Conservation (phyloP, 176 grass and related monocot species). For the Musa schizocarpa region DNA sequence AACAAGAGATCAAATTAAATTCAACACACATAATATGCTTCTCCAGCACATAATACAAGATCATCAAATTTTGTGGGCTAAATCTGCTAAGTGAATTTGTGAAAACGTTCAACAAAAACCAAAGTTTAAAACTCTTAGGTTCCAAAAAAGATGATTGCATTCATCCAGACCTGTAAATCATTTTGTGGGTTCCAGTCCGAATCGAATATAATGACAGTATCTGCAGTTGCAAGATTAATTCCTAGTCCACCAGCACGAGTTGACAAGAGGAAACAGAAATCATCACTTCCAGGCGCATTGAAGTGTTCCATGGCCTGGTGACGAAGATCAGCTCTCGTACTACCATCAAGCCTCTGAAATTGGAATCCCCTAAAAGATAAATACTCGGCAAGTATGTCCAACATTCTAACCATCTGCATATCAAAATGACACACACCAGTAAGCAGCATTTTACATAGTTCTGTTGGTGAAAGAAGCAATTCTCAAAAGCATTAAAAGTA, state of each 20-base stretch:
- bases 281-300: conserved; percentile 95
- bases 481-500: no score
- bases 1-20: background rate
- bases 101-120: background rate
- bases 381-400: conserved; percentile 98
- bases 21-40: background rate
- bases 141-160: background rate
- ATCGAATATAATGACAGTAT: conserved; percentile 98
- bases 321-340: conserved; percentile 91
- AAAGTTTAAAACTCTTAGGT: no score
- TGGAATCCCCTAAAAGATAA: conserved; percentile 87
- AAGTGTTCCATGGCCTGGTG: conserved; percentile 99
- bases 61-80: background rate
- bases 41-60: background rate
- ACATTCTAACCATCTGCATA: conserved; percentile 96
- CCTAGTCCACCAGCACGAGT: conserved; percentile 97
- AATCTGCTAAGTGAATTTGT: background rate
- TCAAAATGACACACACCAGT: background rate
- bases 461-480: no score
- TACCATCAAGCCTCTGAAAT: conserved; percentile 99
- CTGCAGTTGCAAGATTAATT: conserved; percentile 99
- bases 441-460: no score
- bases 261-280: conserved; percentile 96
- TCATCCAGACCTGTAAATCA: conserved; percentile 69
- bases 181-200: conserved; percentile 99